Evolutionary conservation across 257 asterid species (phyloP).

Genomic region (Fraxinus americana): DNA sequence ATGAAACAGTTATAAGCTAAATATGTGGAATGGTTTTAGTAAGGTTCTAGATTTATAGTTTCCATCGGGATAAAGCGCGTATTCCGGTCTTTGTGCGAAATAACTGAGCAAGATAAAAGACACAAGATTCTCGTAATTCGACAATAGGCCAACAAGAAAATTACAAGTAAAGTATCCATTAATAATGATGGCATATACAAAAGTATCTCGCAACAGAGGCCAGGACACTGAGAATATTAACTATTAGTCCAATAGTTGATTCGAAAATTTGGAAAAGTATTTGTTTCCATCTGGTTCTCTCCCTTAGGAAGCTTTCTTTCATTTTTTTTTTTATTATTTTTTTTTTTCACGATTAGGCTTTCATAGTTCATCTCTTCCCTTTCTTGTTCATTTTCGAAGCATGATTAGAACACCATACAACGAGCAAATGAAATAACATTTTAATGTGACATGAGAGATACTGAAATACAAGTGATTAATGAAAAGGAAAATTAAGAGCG

Average conservation of each 20-base stretch:
- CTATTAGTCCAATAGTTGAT: not conserved
- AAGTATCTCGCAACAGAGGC: not conserved
- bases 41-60: not conserved
- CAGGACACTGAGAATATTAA: not conserved
- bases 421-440: not conserved
- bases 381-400: not conserved
- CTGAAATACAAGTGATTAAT: not conserved
- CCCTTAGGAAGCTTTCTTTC: not conserved
- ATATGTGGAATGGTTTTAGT: not conserved
- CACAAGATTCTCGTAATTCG: not conserved
- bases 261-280: not conserved
- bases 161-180: not conserved
- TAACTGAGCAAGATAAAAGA: not conserved
- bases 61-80: not conserved
- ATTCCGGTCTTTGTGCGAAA: not conserved
- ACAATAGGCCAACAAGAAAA: not conserved
- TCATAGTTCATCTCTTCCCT: not conserved
- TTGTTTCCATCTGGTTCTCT: not conserved
- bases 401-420: not conserved
- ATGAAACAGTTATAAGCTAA: not conserved
- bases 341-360: not conserved
- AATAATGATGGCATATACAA: not conserved
- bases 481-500: not conserved
- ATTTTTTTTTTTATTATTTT: not conserved
- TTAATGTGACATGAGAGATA: not conserved